Conservation (phyloP, 169 alveolate species). For the Babesia bigemina region DNA sequence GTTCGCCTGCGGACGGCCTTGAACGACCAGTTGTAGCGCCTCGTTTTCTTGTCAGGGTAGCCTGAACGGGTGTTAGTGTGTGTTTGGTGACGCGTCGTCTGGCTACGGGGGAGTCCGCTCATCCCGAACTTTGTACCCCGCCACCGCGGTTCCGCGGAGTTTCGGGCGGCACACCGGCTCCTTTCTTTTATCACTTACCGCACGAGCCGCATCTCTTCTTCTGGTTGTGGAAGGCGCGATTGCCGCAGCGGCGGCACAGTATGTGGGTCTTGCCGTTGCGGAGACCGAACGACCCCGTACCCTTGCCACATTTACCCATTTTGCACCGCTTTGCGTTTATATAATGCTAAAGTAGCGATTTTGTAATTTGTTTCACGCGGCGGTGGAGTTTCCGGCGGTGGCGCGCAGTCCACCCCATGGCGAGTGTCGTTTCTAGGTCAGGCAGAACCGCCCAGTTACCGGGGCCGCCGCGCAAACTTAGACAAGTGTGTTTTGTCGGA, state of each 20-base stretch:
- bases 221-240: conserved; percentile 92
- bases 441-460: background rate
- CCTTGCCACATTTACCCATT: conserved; percentile 94
- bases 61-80: conserved; percentile 27
- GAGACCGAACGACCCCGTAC: conserved; percentile 96
- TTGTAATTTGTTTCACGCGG: background rate
- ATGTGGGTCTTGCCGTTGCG: conserved; percentile 95
- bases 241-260: conserved; percentile 95
- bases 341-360: background rate
- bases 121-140: background rate
- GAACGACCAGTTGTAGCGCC: conserved; percentile 94
- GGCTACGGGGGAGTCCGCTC: background rate
- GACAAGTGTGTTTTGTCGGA: no score
- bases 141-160: background rate
- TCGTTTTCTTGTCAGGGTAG: conserved; percentile 91
- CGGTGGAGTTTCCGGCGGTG: background rate
- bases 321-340: conserved; percentile 15
- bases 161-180: background rate
- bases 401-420: conserved; percentile 44
- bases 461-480: no score
- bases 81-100: background rate
- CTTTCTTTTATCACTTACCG: conserved; percentile 59
- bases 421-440: conserved; percentile 14
- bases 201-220: conserved; percentile 96
- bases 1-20: conserved; percentile 95